phyloP scores from a whole-genome alignment of 192 early-diverging fungal species.

The Gaertneriomyces semiglobifer region DNA sequence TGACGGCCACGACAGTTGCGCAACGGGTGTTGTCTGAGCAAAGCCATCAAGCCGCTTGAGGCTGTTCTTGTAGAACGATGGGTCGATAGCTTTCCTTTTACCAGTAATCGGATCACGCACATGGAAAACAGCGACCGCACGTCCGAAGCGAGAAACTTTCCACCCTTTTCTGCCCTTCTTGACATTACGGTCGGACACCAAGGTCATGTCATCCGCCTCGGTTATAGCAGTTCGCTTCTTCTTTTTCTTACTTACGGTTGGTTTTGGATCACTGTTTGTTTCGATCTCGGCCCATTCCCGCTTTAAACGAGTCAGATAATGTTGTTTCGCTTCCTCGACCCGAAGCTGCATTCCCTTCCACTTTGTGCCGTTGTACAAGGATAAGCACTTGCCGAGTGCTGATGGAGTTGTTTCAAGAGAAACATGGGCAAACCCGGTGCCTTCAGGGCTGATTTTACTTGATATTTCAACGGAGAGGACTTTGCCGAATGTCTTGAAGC shows the following conservation, averaged over 20 bases:
- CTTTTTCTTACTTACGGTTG: slow-evolving; percentile 38
- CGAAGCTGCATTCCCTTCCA: slow-evolving; percentile 80
- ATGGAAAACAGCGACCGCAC: slow-evolving; percentile 69
- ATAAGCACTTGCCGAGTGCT: slow-evolving; percentile 64
- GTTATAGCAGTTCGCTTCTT: slow-evolving; percentile 39
- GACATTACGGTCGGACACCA: slow-evolving; percentile 69
- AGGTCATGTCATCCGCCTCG: slow-evolving; percentile 62
- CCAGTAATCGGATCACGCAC: slow-evolving; percentile 51
- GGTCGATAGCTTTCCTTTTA: slow-evolving; percentile 55
- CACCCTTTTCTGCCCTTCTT: slow-evolving; percentile 58
- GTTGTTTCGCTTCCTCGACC: slow-evolving; percentile 77
- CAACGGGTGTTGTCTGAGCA: slow-evolving; percentile 25
- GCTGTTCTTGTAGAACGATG: slow-evolving; percentile 63
- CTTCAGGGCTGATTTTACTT: slow-evolving; percentile 17
- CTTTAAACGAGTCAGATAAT: slow-evolving; percentile 49
- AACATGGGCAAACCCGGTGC: slow-evolving; percentile 72
- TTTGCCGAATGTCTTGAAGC: slow-evolving; percentile 74
- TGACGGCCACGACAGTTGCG: slow-evolving; percentile 20
- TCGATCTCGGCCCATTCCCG: slow-evolving; percentile 43
- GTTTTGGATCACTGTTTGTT: slow-evolving; percentile 35
- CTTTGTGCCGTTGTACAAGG: slow-evolving; percentile 70
- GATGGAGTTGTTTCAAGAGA: slow-evolving; percentile 63
- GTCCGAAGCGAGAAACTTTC: slow-evolving; percentile 66
- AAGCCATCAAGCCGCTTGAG: slow-evolving; percentile 55
- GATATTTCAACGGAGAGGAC: slow-evolving; percentile 47